Base-by-base conservation (phyloP, 768 basidiomycete species). In the Russula ochroleuca region DNA sequence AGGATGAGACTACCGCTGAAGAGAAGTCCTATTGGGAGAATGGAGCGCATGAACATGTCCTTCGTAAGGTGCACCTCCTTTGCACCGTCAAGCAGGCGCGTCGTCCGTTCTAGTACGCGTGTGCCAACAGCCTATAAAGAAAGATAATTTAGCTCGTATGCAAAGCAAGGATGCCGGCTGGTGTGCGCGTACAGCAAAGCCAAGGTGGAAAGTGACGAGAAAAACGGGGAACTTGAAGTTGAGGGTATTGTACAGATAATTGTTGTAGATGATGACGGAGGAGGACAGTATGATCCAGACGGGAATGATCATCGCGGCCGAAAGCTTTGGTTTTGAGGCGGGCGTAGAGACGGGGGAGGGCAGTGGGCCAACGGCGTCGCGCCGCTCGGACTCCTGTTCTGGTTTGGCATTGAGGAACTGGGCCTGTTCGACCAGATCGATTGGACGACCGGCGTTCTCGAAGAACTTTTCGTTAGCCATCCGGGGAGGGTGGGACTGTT, bases 211-310 rank as follows among this genome's bases (percentile, higher is more conserved):
- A 47, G 93, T 95, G 60, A 94, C 93, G 51, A 94, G 82, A 76
- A 95, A 96, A 67, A 97, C 93, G 33, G 95, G 95, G 78, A 79
- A 97, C 71, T 85, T 84, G 80, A 97, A 97, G 64, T 85, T 75
- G 71, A 90, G 84, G 51, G 82, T 83, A 75, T 90, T 90, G 80
- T 91, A 93, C 69, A 92, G 76, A 72, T 86, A 86, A 75, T 94
- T 96, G 83, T 97, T 97, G 84, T 98, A 97, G 63, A 97, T 85
- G 77, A 98, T 98, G 73, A 98, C 95, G 9, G 85, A 73, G 28
- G 93, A 92, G 67, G 87, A 90, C 69, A 96, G 87, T 21, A 84
- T 77, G 71, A 97, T 98, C 96, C 96, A 98, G 61, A 96, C 78
- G 31, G 92, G 94, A 61, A 97, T 92, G 71, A 94, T 90, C 61